Evolutionary conservation across 345 rosid species (phyloP).

Genomic region (Sonneratia alba): DNA sequence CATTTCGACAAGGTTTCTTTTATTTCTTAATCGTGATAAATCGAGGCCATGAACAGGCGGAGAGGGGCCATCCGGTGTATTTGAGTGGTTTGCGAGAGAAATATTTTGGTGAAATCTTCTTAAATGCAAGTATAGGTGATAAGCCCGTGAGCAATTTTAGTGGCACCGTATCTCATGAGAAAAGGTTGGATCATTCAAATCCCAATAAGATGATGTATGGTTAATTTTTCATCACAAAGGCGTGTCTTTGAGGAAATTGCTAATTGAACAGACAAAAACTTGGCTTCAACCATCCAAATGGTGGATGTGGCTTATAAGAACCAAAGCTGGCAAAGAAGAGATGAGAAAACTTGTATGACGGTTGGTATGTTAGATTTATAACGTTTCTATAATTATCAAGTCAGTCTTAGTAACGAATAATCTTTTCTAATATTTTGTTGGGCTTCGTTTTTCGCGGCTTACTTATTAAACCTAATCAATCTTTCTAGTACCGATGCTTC

Average conservation of each 20-base stretch:
- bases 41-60: slow-evolving; percentile 45
- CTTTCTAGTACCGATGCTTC: background rate
- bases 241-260: too few relatives aligned
- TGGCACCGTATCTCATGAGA: too few relatives aligned
- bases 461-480: background rate
- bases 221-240: slow-evolving; percentile 87
- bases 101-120: slow-evolving; percentile 82
- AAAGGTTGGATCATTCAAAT: slow-evolving; percentile 52
- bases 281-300: too few relatives aligned
- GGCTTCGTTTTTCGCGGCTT: background rate
- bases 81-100: slow-evolving; percentile 88
- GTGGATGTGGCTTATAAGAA: too few relatives aligned
- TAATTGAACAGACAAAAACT: too few relatives aligned
- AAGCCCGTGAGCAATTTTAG: too few relatives aligned
- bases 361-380: slow-evolving; percentile 39
- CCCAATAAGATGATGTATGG: slow-evolving; percentile 78
- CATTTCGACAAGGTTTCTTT: background rate
- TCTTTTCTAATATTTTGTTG: background rate
- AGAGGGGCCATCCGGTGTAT: slow-evolving; percentile 71
- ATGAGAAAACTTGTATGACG: slow-evolving; percentile 73
- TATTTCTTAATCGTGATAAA: background rate
- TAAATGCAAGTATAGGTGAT: slow-evolving; percentile 27
- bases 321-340: slow-evolving; percentile 85
- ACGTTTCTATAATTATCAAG: background rate
- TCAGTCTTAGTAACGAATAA: background rate